Conservation (phyloP, 1,139 yeast genomes). For the Suhomyces yuchorum region DNA sequence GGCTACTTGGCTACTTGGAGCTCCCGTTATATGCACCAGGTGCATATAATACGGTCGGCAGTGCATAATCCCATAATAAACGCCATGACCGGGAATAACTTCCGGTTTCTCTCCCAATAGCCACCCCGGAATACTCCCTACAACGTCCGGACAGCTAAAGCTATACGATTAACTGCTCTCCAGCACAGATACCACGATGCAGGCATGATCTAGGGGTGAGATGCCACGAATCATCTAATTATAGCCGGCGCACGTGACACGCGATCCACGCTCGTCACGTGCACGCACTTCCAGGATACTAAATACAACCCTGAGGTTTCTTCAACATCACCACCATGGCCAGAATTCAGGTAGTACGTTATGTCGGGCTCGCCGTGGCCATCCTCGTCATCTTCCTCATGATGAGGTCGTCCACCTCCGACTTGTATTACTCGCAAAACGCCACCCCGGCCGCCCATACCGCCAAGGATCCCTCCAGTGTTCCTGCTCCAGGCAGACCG, state of each 20-base stretch:
- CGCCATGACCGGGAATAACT: background rate
- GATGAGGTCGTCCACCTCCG: slow-evolving; percentile 19
- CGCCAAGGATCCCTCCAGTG: background rate
- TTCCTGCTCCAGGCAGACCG: slow-evolving; percentile 1
- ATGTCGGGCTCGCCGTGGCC: slow-evolving; percentile 23
- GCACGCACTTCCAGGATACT: too few species aligned
- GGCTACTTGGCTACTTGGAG: too few species aligned
- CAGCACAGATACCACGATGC: too few species aligned
- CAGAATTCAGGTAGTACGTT: slow-evolving; percentile 22
- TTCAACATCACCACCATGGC: slow-evolving; percentile 19
- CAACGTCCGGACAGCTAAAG: background rate
- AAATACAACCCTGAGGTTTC: too few species aligned
- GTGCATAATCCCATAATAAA: background rate
- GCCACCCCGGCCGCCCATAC: slow-evolving; percentile 21
- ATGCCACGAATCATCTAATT: too few species aligned
- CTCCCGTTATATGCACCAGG: too few species aligned
- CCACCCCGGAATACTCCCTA: background rate
- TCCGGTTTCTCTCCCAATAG: too few species aligned
- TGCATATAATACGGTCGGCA: background rate
- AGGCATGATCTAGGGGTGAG: too few species aligned
- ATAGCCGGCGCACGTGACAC: too few species aligned
- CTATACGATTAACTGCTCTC: background rate
- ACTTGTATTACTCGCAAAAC: slow-evolving; percentile 29
- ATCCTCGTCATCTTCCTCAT: slow-evolving; percentile 23
- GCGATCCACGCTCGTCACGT: too few species aligned